Evolutionary conservation across 1,139 yeast genomes (phyloP), one percentile per base, ranked within the genome.

Genomic region (Nadsonia commutata): DNA sequence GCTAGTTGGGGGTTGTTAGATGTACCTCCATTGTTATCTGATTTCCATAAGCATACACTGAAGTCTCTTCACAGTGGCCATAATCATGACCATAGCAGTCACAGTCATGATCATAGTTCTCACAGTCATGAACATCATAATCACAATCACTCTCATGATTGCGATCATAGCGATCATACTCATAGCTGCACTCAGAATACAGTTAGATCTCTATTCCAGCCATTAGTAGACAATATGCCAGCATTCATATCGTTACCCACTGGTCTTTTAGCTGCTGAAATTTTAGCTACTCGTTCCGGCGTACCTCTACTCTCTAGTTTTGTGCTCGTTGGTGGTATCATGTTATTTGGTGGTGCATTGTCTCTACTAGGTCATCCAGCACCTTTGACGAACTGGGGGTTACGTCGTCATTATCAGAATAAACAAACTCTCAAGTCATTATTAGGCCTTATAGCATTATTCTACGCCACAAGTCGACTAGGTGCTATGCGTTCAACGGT

Each of bases 1-100:
- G n/a, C n/a, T n/a, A n/a, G 44, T 8, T 63, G 67, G 67, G 67
- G 67, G 18, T 52, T 63, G 31, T 63, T 53, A 46, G 56, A 63
- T n/a, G 67, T 63, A 11, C 66, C 67, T 1, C 56, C 56, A 13
- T 52, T 63, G 53, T 54, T 63, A 27, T 56, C 57, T 9, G 66
- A 63, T 45, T 63, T 63, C 48, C 60, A 61, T 42, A 48, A 64
- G 23, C 66, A 63, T 48, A 59, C 66, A 2, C 46, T 23, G 6
- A 40, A 23, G 22, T 37, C 31, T 37, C 38, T 13, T 31, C 40
- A 42, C 18, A 17, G 22, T n/a, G 43, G 44, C 18, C 40, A 43
- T n/a, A 44, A 45, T 31, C 5, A 20, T 2, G 45, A 45, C 20
- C 36, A 39, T 18, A 46, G 40, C 37, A 38, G 43, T 2, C 43